Conservation (phyloP, 495 filamentous ascomycete species). For the Penicillium coprophilum region DNA sequence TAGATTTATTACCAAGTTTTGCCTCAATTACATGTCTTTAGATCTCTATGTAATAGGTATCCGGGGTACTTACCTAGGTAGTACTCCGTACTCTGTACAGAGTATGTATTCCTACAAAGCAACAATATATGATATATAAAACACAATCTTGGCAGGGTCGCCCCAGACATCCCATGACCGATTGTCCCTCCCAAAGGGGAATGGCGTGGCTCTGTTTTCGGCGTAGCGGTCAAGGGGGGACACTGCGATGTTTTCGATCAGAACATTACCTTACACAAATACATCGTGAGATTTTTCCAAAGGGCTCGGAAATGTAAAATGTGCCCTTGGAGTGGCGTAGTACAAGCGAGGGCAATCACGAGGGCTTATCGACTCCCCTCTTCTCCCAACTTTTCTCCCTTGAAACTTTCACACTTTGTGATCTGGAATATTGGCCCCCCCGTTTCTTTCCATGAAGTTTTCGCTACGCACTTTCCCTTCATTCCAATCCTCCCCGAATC, state of each 20-base stretch:
- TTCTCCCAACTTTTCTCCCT: conserved; percentile 14
- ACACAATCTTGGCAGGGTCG: background rate
- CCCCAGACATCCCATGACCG: conserved; percentile 28
- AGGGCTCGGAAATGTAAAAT: background rate
- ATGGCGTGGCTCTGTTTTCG: conserved; percentile 6
- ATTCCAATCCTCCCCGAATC: conserved; percentile 13
- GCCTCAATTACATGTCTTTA: too few relatives aligned
- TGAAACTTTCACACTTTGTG: background rate
- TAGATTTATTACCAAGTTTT: too few relatives aligned
- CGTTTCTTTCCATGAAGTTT: conserved; percentile 17
- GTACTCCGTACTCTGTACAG: background rate
- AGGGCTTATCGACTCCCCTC: conserved; percentile 2
- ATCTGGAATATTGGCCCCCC: background rate
- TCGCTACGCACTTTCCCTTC: conserved; percentile 16
- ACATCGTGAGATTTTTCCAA: conserved; percentile 10
- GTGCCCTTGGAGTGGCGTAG: conserved; percentile 7
- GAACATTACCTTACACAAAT: conserved; percentile 2
- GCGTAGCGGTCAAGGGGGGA: conserved; percentile 9
- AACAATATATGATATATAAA: background rate
- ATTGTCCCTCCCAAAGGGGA: conserved; percentile 8
- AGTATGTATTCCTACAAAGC: background rate
- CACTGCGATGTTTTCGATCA: conserved; percentile 1
- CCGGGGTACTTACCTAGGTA: too few relatives aligned
- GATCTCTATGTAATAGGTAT: background rate
- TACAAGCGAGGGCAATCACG: conserved; percentile 6